Conservation (phyloP, 805 yeast genomes). For the Wickerhamiella shivajii region DNA sequence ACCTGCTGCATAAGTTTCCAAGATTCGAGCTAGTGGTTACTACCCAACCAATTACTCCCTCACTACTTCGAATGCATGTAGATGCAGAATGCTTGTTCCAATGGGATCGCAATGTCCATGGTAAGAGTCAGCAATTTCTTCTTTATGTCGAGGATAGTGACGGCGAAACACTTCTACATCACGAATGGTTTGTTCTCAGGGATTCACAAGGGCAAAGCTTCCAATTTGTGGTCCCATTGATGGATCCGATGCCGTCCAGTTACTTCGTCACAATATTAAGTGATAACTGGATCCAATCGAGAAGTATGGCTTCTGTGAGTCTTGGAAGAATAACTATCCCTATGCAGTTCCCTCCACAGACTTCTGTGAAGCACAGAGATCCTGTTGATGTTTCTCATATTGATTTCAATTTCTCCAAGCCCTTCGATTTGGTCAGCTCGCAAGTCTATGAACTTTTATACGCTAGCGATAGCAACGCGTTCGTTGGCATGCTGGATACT, state of each 20-base stretch:
- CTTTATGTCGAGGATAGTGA: constrained; percentile 70
- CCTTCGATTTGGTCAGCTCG: constrained; percentile 2
- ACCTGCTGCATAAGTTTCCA: constrained; percentile 61
- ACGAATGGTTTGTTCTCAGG: constrained; percentile 40
- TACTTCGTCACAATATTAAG: constrained; percentile 60
- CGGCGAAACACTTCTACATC: constrained; percentile 57
- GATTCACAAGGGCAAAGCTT: constrained; percentile 38
- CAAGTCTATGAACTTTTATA: constrained; percentile 28
- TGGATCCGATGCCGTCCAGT: constrained; percentile 49
- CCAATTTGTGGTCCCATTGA: constrained; percentile 49
- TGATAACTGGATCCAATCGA: constrained; percentile 77
- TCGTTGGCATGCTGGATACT: constrained; percentile 42
- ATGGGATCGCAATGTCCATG: constrained; percentile 60
- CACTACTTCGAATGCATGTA: constrained; percentile 48
- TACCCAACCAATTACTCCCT: constrained; percentile 65
- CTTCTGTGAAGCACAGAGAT: constrained; percentile 28
- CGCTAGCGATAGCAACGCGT: constrained; percentile 40
- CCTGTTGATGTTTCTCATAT: not conserved
- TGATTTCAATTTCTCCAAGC: not conserved
- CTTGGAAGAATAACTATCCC: constrained; percentile 42
- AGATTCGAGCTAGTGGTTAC: constrained; percentile 40
- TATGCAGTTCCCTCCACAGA: constrained; percentile 46
- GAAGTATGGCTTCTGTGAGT: constrained; percentile 43
- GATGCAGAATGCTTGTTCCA: constrained; percentile 59
- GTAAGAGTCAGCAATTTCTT: constrained; percentile 48